A percentile compares a stretch with the other conserved stretches of the same genome.
Evolutionary conservation across 2,329 filamentous ascomycete genomes (phyloP).

Genomic region (Clonostachys rosea): DNA sequence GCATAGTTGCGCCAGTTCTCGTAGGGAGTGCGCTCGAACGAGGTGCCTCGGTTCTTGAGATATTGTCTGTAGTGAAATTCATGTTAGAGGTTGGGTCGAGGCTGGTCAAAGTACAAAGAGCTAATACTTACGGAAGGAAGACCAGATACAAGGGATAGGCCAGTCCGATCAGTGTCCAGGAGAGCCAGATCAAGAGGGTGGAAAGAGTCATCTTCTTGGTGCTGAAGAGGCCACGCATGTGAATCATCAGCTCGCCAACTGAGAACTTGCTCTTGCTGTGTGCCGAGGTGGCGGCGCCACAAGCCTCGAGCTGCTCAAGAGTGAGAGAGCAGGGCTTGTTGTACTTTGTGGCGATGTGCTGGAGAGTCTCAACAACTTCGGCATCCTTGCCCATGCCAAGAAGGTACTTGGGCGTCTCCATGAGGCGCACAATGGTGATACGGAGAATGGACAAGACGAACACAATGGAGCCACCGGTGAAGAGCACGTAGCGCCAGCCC

Average conservation of each 20-base stretch:
- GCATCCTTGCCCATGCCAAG: conserved; percentile 39
- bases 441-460: conserved; percentile 38
- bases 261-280: conserved; percentile 25
- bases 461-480: conserved; percentile 37
- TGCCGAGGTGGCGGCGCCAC: conserved; percentile 31
- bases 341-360: conserved; percentile 41
- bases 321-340: conserved; percentile 32
- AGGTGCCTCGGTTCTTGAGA: conserved; percentile 53
- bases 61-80: conserved; percentile 37
- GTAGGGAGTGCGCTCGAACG: conserved; percentile 45
- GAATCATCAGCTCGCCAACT: conserved; percentile 30
- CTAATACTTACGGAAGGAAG: conserved; percentile 53
- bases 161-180: conserved; percentile 66
- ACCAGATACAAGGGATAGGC: conserved; percentile 74
- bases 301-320: conserved; percentile 36
- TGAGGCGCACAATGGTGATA: conserved; percentile 37
- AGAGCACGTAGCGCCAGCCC: conserved; percentile 44
- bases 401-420: conserved; percentile 44
- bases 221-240: conserved; percentile 61
- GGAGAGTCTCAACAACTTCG: conserved; percentile 42
- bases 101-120: not conserved
- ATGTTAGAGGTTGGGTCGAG: not conserved
- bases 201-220: conserved; percentile 56
- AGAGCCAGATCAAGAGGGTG: conserved; percentile 62
- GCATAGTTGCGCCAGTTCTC: conserved; percentile 71